Conservation (phyloP, 768 basidiomycete genomes). For the Suillus subaureus region DNA sequence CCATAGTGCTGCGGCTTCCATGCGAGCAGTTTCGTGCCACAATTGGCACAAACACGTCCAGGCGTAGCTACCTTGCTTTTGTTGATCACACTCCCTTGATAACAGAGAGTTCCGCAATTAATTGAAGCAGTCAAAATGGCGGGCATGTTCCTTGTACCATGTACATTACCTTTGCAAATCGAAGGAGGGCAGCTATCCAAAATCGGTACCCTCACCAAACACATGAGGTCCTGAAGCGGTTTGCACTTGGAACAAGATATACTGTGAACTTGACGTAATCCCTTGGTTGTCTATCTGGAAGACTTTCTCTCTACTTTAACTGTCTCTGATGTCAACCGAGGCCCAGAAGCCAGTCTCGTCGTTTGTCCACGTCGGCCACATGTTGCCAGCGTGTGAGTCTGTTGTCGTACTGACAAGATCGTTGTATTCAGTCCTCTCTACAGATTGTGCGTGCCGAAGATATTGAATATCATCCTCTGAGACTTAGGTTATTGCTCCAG, state of each 20-base stretch:
- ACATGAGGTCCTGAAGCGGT: neutral
- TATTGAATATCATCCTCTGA: neutral
- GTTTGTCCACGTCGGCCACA: conserved; percentile 62
- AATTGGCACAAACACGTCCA: neutral
- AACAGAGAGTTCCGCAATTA: neutral
- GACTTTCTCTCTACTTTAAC: conserved; percentile 11
- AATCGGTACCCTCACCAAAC: too few species aligned
- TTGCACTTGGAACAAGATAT: neutral
- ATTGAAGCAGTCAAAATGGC: neutral
- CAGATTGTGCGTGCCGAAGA: conserved; percentile 50
- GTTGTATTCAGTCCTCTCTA: conserved; percentile 54
- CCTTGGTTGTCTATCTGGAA: neutral
- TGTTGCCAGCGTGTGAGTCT: conserved; percentile 68
- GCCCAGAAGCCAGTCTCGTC: conserved; percentile 36
- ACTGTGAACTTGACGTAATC: neutral
- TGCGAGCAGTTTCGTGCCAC: neutral
- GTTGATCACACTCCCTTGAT: neutral
- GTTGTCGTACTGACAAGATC: conserved; percentile 14
- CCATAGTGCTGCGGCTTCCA: neutral
- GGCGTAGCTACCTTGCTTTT: conserved; percentile 1
- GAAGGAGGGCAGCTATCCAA: neutral
- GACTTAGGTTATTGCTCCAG: conserved; percentile 36
- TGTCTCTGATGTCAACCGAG: conserved; percentile 35
- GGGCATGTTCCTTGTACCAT: neutral
- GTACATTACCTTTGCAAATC: neutral